Evolutionary conservation across 2,329 filamentous ascomycete species (phyloP).

Genomic region (Chrysoporthe deuterocubensis): DNA sequence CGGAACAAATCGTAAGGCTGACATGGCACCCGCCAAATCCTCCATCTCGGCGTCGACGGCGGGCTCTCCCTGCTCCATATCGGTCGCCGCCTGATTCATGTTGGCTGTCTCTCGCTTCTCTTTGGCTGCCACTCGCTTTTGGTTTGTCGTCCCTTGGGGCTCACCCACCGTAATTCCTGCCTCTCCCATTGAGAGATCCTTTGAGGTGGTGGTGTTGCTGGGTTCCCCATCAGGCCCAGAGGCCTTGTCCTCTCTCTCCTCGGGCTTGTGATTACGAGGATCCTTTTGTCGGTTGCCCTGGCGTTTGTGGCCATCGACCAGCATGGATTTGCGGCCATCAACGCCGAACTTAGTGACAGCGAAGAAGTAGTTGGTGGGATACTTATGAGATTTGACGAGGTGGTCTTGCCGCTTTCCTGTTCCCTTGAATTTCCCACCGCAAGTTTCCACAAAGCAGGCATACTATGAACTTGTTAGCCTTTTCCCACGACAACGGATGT

Average conservation of each 20-base stretch:
- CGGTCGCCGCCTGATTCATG: constrained; percentile 57
- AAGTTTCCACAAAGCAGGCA: constrained; percentile 87
- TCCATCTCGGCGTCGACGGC: constrained; percentile 60
- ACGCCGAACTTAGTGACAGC: constrained; percentile 87
- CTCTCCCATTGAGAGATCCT: constrained; percentile 1
- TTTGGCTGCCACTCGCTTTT: not conserved
- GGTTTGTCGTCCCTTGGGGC: not conserved
- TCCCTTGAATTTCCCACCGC: constrained; percentile 81
- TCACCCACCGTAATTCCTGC: not conserved
- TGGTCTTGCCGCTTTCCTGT: constrained; percentile 85
- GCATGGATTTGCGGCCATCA: constrained; percentile 79
- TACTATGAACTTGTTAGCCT: constrained; percentile 56
- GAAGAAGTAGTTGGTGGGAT: constrained; percentile 88
- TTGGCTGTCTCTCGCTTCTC: constrained; percentile 38
- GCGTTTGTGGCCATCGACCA: constrained; percentile 61
- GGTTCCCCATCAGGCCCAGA: not conserved
- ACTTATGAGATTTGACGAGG: constrained; percentile 92
- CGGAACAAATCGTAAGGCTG: constrained; percentile 72
- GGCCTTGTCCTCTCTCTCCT: constrained; percentile 33
- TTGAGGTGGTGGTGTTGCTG: not conserved
- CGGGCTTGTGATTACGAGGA: constrained; percentile 32
- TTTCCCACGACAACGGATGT: not conserved
- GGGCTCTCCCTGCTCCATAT: not conserved
- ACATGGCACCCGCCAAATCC: constrained; percentile 69
- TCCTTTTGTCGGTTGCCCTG: constrained; percentile 40